phyloP scores from a whole-genome alignment of 2,329 filamentous ascomycete species.

The Emmonsia crescens region DNA sequence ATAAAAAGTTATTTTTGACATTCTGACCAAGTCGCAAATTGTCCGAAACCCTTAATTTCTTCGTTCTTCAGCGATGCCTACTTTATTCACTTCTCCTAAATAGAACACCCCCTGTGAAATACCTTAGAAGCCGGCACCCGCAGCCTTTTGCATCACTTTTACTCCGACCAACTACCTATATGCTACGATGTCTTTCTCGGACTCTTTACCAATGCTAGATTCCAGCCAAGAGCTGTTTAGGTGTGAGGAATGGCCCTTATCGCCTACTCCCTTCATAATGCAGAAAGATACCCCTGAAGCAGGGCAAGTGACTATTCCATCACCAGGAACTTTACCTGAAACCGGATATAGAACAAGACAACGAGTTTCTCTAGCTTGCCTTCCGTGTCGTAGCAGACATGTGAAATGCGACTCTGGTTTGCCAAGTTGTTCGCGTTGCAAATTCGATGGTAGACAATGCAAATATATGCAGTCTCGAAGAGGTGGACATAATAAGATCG shows the following conservation, averaged over 20 bases:
- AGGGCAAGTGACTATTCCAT: background rate
- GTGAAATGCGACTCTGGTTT: slow-evolving; percentile 39
- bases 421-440: slow-evolving; percentile 35
- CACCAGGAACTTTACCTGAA: background rate
- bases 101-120: background rate
- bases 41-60: background rate
- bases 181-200: background rate
- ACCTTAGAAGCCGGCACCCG: background rate
- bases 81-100: background rate
- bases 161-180: background rate
- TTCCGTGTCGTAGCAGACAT: slow-evolving; percentile 30
- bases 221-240: background rate
- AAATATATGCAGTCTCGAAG: slow-evolving; percentile 40
- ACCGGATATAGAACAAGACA: background rate
- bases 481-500: slow-evolving; percentile 20
- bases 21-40: background rate
- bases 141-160: background rate
- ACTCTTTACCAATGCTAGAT: background rate
- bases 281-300: background rate
- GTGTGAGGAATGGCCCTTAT: background rate
- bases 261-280: background rate
- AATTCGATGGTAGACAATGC: slow-evolving; percentile 34
- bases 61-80: background rate
- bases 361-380: slow-evolving; percentile 16
- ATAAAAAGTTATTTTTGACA: background rate